Base-by-base conservation (phyloP, 176 grass and related monocot species). In the Elymus sibiricus region DNA sequence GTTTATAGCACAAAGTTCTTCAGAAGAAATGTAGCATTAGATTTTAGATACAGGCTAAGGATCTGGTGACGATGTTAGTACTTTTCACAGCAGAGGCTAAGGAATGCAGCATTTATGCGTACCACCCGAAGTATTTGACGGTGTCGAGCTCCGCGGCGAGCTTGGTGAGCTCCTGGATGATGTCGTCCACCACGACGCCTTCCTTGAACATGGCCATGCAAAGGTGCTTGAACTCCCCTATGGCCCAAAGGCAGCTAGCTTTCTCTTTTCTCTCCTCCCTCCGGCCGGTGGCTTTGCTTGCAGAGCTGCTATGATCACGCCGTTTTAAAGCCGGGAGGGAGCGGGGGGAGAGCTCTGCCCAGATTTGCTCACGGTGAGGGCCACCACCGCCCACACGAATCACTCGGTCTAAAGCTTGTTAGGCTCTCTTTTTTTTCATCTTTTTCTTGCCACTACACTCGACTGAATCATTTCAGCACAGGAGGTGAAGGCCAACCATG, bases 71-170 rank as follows among this genome's bases (percentile, higher is more conserved):
- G 31, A 70, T n/a, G 34, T 42, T 42, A n/a, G n/a, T n/a, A 13
- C 35, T 7, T 74, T 66, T 27, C 8, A 42, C 22, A 32, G 19
- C 25, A 64, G 19, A 84, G 47, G 47, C 11, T 12, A 70, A 62
- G 11, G 2, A 32, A 22, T 7, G 25, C 11, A 82, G 3, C 6
- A 4, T 77, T 7, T 26, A 70, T 40, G 38, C 22, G 25, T 93
- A 97, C 92, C 94, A 97, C 71, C 94, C 92, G 28, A 94, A 94
- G 25, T 86, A 94, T 60, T 86, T 88, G 32, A 94, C 84, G 66
- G 47, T 71, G 55, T 84, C 85, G 53, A 96, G 83, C 49, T 79
- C 74, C 2, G 86, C 73, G 11, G 82, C 82, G 2, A 96, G 85
- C 58, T 79, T 67, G 24, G 88, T 39, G 69, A 94, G 85, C 42